Conservation (phyloP, 208 protist genomes). For the Trypanosoma theileri region DNA sequence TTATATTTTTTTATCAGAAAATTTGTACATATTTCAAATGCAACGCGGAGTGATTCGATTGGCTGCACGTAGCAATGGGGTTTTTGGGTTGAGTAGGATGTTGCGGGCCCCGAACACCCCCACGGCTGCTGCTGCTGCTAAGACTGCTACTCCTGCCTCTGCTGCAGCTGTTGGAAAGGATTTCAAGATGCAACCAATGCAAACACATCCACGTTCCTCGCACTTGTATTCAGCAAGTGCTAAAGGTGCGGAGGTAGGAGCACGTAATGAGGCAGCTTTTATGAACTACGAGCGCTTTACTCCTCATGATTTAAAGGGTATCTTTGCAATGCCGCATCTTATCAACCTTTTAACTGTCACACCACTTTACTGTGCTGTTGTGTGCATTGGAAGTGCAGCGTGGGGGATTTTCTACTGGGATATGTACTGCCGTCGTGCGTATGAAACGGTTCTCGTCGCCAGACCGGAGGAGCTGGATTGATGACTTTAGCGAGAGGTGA, state of each 20-base stretch:
- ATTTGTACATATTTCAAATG: slow-evolving; percentile 28
- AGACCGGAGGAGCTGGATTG: slow-evolving; percentile 46
- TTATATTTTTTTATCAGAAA: no score
- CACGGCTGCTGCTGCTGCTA: slow-evolving; percentile 17
- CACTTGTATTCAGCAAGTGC: slow-evolving; percentile 73
- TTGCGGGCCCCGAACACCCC: slow-evolving; percentile 8
- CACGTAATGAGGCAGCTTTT: slow-evolving; percentile 85
- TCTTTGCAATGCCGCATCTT: slow-evolving; percentile 67
- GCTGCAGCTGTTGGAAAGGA: slow-evolving; percentile 39
- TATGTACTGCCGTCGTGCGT: slow-evolving; percentile 74
- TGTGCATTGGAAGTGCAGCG: slow-evolving; percentile 52
- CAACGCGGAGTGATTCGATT: slow-evolving; percentile 46
- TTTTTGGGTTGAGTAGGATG: slow-evolving; percentile 29
- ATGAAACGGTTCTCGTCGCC: slow-evolving; percentile 81
- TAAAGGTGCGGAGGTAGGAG: slow-evolving; percentile 83
- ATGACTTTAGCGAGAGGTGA: not conserved
- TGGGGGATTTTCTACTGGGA: slow-evolving; percentile 91
- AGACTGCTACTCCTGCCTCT: not conserved
- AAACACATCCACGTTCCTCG: slow-evolving; percentile 51
- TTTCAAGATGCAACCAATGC: slow-evolving; percentile 71
- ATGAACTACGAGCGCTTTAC: slow-evolving; percentile 81
- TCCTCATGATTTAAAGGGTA: slow-evolving; percentile 48
- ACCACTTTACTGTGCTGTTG: slow-evolving; percentile 61
- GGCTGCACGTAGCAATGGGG: slow-evolving; percentile 27
- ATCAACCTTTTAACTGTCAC: slow-evolving; percentile 80